Conservation (phyloP, 805 yeast genomes). For the Metschnikowia peoriensis region DNA sequence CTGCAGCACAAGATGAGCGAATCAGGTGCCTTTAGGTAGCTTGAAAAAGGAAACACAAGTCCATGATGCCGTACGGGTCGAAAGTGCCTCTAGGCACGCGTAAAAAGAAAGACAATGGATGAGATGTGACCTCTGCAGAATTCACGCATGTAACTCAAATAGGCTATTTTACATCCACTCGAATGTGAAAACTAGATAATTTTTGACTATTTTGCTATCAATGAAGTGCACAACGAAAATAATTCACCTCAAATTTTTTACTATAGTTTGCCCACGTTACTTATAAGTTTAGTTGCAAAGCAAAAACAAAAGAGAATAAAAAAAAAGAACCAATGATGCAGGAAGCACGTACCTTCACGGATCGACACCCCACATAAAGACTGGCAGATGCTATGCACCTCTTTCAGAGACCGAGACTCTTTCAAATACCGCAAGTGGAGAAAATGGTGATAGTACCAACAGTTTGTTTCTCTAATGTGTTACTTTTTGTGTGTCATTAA, state of each 20-base stretch:
- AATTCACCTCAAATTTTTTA: background rate
- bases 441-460: too few relatives aligned
- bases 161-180: constrained; percentile 1
- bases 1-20: constrained; percentile 4
- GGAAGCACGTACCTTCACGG: too few relatives aligned
- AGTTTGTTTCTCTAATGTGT: too few relatives aligned
- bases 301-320: too few relatives aligned
- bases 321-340: too few relatives aligned
- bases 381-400: too few relatives aligned
- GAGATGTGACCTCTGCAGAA: constrained; percentile 2
- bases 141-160: background rate
- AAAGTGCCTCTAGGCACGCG: background rate
- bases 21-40: constrained; percentile 1
- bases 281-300: too few relatives aligned
- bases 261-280: too few relatives aligned
- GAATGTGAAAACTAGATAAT: background rate
- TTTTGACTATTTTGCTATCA: background rate
- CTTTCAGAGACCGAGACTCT: too few relatives aligned
- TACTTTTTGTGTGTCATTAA: too few relatives aligned
- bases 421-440: too few relatives aligned
- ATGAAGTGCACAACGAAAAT: background rate
- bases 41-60: constrained; percentile 5
- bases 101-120: constrained; percentile 1
- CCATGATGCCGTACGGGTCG: background rate
- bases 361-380: too few relatives aligned